Evolutionary conservation across 306 rosid genomes (phyloP), one percentile per base, ranked within the genome.

Genomic region (Cajanus cajan): DNA sequence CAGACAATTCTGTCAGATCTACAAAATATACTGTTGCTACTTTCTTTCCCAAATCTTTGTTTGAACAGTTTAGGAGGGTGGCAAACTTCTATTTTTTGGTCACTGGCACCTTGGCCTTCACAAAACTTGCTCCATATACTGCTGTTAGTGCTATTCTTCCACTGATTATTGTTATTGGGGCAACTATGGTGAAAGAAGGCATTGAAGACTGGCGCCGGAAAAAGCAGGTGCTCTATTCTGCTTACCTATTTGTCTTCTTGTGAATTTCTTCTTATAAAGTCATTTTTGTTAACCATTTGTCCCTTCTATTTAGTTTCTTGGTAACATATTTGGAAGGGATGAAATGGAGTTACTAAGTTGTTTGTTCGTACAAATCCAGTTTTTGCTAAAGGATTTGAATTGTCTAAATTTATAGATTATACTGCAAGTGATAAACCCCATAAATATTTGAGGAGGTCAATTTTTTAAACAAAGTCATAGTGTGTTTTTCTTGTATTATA

Each of bases 381-480:
- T 33, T 64, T 19, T 47, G 51, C 63, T 47, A 67, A 76, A 67
- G 28, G 54, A 31, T 55, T 67, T 77, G 57, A 77, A 52, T 77
- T 34, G 36, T 33, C 67, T 52, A 63, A 55, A 68, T 44, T 68
- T 68, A 18, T 68, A 41, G 37, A 39, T 41, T 55, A 68, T 28
- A 68, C 25, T 55, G 45, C 37, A 44, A 25, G 13, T 54, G 13
- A 31, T 66, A 66, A 57, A 36, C 61, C 24, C 71, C 22, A 44
- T 22, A 28, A 44, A 45, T 51, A 18, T 7, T 51, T 51, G 19
- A 28, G n/a, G n/a, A n/a, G n/a, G n/a, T n/a, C n/a, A n/a, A n/a
- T n/a, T 11, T 8, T 58, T 58, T 18, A 58, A 13, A 58, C n/a
- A 2, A 58, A 25, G 9, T 37, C 65, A 25, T 57, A 24, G 15